These are phyloP conservation scores for Penicillium oxalicum DNA, from an alignment of 2,329 filamentous ascomycete genomes.

Conservation along the genomic window DNA sequence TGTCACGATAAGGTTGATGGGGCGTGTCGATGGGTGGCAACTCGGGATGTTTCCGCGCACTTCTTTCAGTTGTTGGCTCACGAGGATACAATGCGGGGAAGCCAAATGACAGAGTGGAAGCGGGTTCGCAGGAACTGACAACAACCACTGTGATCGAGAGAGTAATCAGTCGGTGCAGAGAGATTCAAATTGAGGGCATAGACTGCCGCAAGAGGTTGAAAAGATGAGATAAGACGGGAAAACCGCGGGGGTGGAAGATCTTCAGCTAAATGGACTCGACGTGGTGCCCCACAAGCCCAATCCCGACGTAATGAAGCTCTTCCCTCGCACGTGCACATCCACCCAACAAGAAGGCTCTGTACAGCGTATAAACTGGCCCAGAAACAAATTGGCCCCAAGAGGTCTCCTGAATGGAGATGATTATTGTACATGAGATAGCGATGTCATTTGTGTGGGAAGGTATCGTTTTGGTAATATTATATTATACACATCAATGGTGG, in stretches of 20 bases:
- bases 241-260: background rate
- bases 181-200: background rate
- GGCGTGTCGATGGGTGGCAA: conserved; percentile 7
- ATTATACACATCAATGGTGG: background rate
- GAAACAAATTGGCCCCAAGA: too few species aligned
- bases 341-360: too few species aligned
- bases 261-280: conserved; percentile 1
- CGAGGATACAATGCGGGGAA: too few species aligned
- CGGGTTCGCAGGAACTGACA: too few species aligned
- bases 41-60: conserved; percentile 2
- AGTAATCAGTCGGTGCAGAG: too few species aligned
- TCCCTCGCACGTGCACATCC: background rate
- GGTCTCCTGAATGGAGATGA: too few species aligned
- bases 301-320: conserved; percentile 1
- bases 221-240: background rate
- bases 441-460: background rate
- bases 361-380: too few species aligned
- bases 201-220: background rate
- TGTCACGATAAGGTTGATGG: background rate
- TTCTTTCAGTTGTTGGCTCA: background rate
- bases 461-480: background rate
- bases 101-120: too few species aligned
- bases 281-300: conserved; percentile 2
- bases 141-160: too few species aligned
- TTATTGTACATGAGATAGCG: too few species aligned